phyloP scores from a whole-genome alignment of 2,329 filamentous ascomycete genomes.

The Talaromyces sp. region DNA sequence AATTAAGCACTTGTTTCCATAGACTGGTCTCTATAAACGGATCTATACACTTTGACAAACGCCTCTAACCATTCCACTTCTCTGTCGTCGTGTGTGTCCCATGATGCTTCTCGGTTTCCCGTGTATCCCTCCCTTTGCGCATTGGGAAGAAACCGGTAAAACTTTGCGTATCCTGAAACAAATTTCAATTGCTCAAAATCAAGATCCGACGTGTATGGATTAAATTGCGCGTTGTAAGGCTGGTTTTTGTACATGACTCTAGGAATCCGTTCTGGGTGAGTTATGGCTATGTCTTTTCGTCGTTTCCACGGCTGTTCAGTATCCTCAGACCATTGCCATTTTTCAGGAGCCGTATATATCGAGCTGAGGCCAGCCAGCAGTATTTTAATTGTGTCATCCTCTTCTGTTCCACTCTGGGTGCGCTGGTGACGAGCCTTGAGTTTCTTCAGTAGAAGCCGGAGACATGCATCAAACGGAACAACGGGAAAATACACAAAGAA shows the following conservation, averaged over 20 bases:
- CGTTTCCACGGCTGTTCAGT: neutral
- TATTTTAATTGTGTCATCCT: neutral
- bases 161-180: constrained; percentile 1
- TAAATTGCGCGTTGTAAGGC: neutral
- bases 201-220: neutral
- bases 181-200: neutral
- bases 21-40: neutral
- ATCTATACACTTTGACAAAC: constrained; percentile 14
- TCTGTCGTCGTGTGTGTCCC: constrained; percentile 14
- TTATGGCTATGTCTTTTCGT: neutral
- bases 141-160: constrained; percentile 1
- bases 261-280: neutral
- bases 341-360: neutral
- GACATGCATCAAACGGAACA: constrained; percentile 13
- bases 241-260: neutral
- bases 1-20: neutral
- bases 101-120: neutral
- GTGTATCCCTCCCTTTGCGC: neutral
- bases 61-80: constrained; percentile 17
- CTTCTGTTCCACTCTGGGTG: neutral
- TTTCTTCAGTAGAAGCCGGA: neutral
- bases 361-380: neutral
- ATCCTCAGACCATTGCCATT: neutral
- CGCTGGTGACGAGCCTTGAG: neutral
- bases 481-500: constrained; percentile 1